Base-by-base conservation (phyloP, 1,284 basidiomycete genomes). In the Malassezia nana region DNA sequence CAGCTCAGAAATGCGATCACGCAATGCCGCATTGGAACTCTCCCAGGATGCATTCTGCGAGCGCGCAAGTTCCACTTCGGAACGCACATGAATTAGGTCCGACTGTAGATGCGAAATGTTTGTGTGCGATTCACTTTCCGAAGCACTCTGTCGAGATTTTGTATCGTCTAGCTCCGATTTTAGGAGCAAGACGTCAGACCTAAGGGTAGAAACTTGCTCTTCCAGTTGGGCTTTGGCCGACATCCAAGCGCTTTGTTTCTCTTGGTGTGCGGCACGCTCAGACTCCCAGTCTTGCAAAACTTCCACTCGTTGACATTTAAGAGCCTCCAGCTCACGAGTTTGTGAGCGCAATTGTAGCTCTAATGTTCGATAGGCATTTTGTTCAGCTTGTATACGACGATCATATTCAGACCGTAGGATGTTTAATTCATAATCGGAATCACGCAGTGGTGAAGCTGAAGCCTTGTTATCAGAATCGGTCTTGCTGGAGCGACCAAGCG, bases 261-360 rank as follows among this genome's bases (percentile, higher is more conserved):
- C 16, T 6, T 51, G 52, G 4, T 50, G 42, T 25, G 55, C 33
- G 13, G 59, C 65, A 29, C 66, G 62, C 42, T 55, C 54, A 22
- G 59, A 51, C 15, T 71, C 67, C 68, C 68, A 71, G 25, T 69
- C 64, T 33, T 59, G 45, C 16, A 67, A 45, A 30, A 68, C 50
- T 39, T 67, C 67, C 20, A 64, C 59, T n/a, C 66, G 50, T 40
- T 69, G 63, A 16, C 59, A 56, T 38, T 67, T 60, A 49, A 65
- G 62, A 20, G 60, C 54, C 24, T 71, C 67, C 15, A 69, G 45
- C 42, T 71, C 66, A 26, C 62, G 63, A 46, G 58, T 59, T 35
- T 65, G 64, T 18, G 59, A 59, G 26, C 60, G 57, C 41, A 56
- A 49, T 38, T 64, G 63, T 16, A 58, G 39, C 40, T 70, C 66